Evolutionary conservation across 345 rosid species (phyloP).

Genomic region (Acer negundo): DNA sequence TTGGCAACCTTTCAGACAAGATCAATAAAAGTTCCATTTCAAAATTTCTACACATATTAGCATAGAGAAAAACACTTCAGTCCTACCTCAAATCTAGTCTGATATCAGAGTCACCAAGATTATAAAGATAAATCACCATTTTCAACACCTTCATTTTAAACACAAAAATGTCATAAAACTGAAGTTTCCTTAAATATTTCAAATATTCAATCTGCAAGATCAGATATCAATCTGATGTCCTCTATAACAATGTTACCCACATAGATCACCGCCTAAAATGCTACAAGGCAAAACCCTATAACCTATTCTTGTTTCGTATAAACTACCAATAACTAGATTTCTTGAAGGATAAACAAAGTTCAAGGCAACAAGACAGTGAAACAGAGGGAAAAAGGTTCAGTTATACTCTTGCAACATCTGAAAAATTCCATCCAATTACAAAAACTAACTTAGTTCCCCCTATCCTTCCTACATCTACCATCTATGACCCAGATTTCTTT

Average conservation of each 20-base stretch:
- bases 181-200: background rate
- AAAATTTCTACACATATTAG: background rate
- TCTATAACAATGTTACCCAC: background rate
- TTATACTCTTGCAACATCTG: background rate
- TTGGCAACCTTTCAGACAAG: background rate
- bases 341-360: background rate
- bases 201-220: background rate
- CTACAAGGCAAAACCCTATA: background rate
- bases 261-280: background rate
- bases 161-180: background rate
- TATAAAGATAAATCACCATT: background rate
- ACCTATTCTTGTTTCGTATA: background rate
- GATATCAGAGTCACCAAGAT: background rate
- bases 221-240: background rate
- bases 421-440: too few relatives aligned
- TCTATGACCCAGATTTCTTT: background rate
- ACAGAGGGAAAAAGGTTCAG: background rate
- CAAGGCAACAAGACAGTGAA: background rate
- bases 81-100: background rate
- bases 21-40: background rate
- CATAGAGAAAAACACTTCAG: background rate
- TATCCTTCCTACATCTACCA: too few relatives aligned
- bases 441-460: too few relatives aligned
- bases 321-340: background rate
- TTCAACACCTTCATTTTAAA: background rate